These are phyloP conservation scores for Verticillium isaacii DNA, from an alignment of 2,329 filamentous ascomycete species.

Conservation along the genomic window DNA sequence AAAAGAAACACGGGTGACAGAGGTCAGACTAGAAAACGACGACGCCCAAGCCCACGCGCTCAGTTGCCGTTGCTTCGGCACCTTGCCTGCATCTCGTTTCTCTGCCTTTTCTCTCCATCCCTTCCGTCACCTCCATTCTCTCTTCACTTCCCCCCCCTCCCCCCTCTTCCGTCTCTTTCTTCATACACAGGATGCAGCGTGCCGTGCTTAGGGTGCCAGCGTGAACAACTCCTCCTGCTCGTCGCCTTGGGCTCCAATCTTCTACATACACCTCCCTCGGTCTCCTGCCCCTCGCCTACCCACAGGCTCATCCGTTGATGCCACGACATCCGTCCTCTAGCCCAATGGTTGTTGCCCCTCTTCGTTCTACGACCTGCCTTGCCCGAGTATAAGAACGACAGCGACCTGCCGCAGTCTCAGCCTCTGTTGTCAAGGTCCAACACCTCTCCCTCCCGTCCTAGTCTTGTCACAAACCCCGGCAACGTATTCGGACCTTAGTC, in stretches of 20 bases:
- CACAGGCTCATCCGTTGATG: constrained; percentile 6
- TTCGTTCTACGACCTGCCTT: constrained; percentile 6
- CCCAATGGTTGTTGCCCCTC: constrained; percentile 10
- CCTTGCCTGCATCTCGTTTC: not conserved
- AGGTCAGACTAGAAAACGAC: not conserved
- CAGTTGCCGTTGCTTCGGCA: not conserved
- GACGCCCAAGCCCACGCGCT: not conserved
- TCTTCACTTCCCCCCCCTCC: constrained; percentile 4
- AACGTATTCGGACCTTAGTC: not conserved
- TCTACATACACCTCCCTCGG: not conserved
- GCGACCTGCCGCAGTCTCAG: not conserved
- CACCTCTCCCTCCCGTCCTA: not conserved
- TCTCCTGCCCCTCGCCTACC: constrained; percentile 5
- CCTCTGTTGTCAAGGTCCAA: not conserved
- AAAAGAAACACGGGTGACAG: not conserved
- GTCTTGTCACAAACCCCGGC: not conserved
- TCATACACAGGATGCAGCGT: constrained; percentile 13
- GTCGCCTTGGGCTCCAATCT: not conserved
- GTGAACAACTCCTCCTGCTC: constrained; percentile 10
- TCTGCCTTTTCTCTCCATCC: constrained; percentile 9
- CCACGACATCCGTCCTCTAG: constrained; percentile 4
- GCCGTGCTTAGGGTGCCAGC: constrained; percentile 13
- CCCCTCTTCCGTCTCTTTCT: constrained; percentile 2
- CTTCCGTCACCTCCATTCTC: constrained; percentile 10
- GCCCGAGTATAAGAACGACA: constrained; percentile 12